These are phyloP conservation scores for Globisporangium alternatum DNA, from an alignment of 352 stramenopile genomes.

Conservation along the genomic window DNA sequence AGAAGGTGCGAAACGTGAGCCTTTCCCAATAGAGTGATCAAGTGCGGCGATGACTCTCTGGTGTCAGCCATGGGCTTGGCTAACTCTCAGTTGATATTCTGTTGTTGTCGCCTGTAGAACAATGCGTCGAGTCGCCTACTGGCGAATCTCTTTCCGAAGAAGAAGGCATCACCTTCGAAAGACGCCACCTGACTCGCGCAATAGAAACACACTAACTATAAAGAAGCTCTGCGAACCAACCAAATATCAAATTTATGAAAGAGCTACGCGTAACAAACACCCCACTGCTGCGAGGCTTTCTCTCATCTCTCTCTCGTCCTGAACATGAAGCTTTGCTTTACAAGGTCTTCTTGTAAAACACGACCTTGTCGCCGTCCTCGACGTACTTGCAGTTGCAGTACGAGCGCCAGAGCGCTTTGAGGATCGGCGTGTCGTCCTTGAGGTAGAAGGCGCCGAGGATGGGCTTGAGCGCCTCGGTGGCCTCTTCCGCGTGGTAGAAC, in stretches of 20 bases:
- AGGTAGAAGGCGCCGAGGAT: constrained; percentile 95
- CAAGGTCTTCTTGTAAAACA: constrained; percentile 88
- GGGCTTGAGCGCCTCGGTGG: constrained; percentile 92
- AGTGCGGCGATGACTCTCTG: not conserved
- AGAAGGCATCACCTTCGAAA: not conserved
- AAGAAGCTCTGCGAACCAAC: not conserved
- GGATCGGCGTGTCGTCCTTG: constrained; percentile 91
- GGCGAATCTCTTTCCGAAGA: constrained; percentile 5
- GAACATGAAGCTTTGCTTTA: constrained; percentile 5
- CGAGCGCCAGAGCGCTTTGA: constrained; percentile 89
- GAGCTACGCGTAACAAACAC: not conserved
- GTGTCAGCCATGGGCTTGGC: not conserved
- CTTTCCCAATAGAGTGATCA: not conserved
- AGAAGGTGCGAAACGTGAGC: not conserved
- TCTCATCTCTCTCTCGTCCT: not conserved
- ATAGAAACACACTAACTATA: not conserved
- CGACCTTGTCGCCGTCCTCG: constrained; percentile 88
- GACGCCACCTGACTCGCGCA: not conserved
- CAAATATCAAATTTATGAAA: constrained; percentile 11
- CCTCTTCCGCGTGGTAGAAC: constrained; percentile 97
- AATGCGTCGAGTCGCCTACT: not conserved
- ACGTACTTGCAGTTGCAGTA: constrained; percentile 95
- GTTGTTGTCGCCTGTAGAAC: not conserved
- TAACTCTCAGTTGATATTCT: not conserved
- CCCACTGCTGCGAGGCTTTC: not conserved